Conservation (phyloP, 2,329 filamentous ascomycete genomes). For the Coniochaeta ligniaria region DNA sequence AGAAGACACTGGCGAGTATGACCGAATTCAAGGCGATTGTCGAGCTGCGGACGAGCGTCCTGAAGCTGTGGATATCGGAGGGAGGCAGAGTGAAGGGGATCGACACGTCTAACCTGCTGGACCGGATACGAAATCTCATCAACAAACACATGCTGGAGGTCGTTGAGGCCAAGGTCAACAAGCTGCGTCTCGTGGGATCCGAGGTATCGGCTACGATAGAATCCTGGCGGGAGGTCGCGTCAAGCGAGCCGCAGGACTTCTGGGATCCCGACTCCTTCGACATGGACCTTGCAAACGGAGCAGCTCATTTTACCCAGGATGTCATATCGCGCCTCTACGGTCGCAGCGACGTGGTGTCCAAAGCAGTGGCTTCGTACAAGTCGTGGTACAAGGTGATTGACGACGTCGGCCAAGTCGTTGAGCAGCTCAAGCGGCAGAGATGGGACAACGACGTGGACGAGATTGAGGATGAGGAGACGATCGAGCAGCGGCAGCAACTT, state of each 20-base stretch:
- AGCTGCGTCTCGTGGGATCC: constrained; percentile 57
- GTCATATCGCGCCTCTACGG: constrained; percentile 67
- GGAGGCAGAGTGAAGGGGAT: constrained; percentile 58
- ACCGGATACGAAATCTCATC: constrained; percentile 60
- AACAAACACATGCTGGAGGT: constrained; percentile 60
- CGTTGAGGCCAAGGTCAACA: constrained; percentile 54
- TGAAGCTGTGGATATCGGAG: constrained; percentile 70
- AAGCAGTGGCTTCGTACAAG: constrained; percentile 56
- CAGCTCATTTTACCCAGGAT: constrained; percentile 59
- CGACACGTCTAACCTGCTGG: constrained; percentile 60
- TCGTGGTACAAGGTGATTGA: constrained; percentile 70
- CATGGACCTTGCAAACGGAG: constrained; percentile 59
- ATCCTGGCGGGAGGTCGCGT: constrained; percentile 40
- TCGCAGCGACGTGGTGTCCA: constrained; percentile 57
- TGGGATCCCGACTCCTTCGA: constrained; percentile 63
- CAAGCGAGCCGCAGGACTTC: constrained; percentile 32
- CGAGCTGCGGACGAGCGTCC: constrained; percentile 59
- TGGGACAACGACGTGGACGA: constrained; percentile 73
- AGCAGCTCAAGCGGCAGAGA: constrained; percentile 56
- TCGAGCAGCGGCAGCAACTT: constrained; percentile 57
- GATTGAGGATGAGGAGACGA: constrained; percentile 65
- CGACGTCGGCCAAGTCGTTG: constrained; percentile 55
- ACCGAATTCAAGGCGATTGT: constrained; percentile 63
- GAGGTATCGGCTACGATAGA: constrained; percentile 56
- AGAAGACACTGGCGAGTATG: constrained; percentile 50